phyloP scores from a whole-genome alignment of 2,329 filamentous ascomycete genomes.

The Cladophialophora bantiana region DNA sequence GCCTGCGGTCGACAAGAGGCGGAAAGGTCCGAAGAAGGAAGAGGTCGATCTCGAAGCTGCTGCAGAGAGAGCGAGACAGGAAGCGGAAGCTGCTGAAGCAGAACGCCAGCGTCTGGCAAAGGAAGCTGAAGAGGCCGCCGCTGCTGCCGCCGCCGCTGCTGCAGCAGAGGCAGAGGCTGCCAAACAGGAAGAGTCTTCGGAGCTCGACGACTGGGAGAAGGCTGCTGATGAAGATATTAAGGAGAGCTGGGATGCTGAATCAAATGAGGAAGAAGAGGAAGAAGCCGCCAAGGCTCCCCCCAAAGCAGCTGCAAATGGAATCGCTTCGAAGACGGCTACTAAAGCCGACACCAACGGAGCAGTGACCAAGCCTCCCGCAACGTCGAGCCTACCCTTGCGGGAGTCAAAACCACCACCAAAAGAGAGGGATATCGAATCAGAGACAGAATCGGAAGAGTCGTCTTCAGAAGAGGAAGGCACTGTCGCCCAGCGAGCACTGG shows the following conservation, averaged over 20 bases:
- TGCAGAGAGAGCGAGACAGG: conserved; percentile 54
- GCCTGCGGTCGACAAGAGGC: conserved; percentile 73
- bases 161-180: conserved; percentile 59
- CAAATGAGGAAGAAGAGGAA: conserved; percentile 67
- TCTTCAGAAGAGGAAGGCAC: conserved; percentile 65
- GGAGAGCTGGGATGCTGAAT: conserved; percentile 92
- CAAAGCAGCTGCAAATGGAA: conserved; percentile 18
- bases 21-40: conserved; percentile 68
- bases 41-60: conserved; percentile 62
- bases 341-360: conserved; percentile 18
- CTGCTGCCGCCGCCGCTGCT: conserved; percentile 79
- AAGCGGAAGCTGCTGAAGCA: conserved; percentile 60
- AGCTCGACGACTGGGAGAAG: conserved; percentile 82
- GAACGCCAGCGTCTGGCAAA: conserved; percentile 64
- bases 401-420: conserved; percentile 27
- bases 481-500: conserved; percentile 74
- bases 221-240: conserved; percentile 80
- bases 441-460: conserved; percentile 67
- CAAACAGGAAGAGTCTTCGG: conserved; percentile 65
- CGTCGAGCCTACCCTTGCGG: conserved; percentile 22
- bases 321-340: conserved; percentile 8
- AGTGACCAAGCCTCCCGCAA: conserved; percentile 18
- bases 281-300: conserved; percentile 9
- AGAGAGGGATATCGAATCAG: conserved; percentile 47
- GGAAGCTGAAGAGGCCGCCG: conserved; percentile 79